Evolutionary conservation across 352 stramenopile species (phyloP).

Genomic region (Globisporangium echinulatum): DNA sequence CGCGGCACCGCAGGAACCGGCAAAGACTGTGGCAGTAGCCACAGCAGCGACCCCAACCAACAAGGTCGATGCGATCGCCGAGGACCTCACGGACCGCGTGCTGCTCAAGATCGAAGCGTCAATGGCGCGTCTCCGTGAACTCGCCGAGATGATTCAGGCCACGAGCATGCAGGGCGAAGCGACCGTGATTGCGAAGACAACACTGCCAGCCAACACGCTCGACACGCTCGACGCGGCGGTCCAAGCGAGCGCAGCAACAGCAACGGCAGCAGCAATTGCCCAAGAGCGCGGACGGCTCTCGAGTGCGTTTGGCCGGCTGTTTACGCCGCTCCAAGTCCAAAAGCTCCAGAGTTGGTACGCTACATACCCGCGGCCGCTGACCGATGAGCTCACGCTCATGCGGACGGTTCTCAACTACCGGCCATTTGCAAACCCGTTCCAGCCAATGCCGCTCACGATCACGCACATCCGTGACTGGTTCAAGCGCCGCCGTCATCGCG

Average conservation of each 20-base stretch:
- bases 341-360: conserved; percentile 86
- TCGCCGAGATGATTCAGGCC: conserved; percentile 76
- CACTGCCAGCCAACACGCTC: conserved; percentile 49
- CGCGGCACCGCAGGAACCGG: neutral
- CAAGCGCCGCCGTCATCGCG: conserved; percentile 73
- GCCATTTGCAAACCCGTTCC: conserved; percentile 65
- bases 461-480: conserved; percentile 81
- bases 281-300: conserved; percentile 58
- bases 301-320: conserved; percentile 43
- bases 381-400: conserved; percentile 81
- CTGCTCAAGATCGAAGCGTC: conserved; percentile 71
- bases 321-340: conserved; percentile 61
- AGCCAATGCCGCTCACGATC: conserved; percentile 50
- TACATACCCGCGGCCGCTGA: conserved; percentile 64
- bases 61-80: conserved; percentile 46
- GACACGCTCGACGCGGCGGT: conserved; percentile 48
- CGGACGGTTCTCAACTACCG: conserved; percentile 78
- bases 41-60: neutral
- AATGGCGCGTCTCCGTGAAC: conserved; percentile 59
- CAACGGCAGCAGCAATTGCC: conserved; percentile 62
- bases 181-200: conserved; percentile 72
- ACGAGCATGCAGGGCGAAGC: conserved; percentile 83
- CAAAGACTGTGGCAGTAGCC: conserved; percentile 5
- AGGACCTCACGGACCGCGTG: conserved; percentile 76
- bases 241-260: conserved; percentile 52